Evolutionary conservation across 1,139 yeast genomes (phyloP).

Genomic region (Debaryomycetaceae sp.): DNA sequence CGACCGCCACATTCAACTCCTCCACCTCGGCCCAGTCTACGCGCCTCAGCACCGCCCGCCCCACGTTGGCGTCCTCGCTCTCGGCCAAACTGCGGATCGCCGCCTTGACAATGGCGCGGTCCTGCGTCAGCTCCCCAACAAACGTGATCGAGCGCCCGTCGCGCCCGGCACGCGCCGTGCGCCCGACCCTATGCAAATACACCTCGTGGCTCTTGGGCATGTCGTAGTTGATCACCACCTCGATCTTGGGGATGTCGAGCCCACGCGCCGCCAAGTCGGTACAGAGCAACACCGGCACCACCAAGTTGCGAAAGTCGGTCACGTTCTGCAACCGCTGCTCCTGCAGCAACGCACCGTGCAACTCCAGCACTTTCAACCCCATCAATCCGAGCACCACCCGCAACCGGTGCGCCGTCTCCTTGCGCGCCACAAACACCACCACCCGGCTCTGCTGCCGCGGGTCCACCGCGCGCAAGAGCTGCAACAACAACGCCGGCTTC

Average conservation of each 20-base stretch:
- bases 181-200: constrained; percentile 95
- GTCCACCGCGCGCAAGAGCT: constrained; percentile 64
- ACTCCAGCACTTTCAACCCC: constrained; percentile 85
- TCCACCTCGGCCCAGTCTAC: constrained; percentile 87
- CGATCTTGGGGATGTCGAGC: constrained; percentile 96
- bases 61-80: constrained; percentile 39
- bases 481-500: constrained; percentile 77
- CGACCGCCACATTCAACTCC: constrained; percentile 56
- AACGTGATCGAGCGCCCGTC: constrained; percentile 89
- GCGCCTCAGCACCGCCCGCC: constrained; percentile 73
- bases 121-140: constrained; percentile 86
- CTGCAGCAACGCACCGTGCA: constrained; percentile 92
- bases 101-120: constrained; percentile 82
- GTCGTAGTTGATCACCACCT: constrained; percentile 87
- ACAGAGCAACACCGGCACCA: constrained; percentile 85
- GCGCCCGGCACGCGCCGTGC: constrained; percentile 99
- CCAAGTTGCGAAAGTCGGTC: constrained; percentile 72
- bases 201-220: constrained; percentile 92
- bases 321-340: constrained; percentile 90
- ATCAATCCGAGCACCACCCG: constrained; percentile 81
- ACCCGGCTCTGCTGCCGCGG: constrained; percentile 60
- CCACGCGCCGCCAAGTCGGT: constrained; percentile 99
- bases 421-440: constrained; percentile 87
- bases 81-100: constrained; percentile 61
- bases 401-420: constrained; percentile 83